These are phyloP conservation scores for Chernovozyma sophiae-reginae DNA, from an alignment of 1,139 yeast species.

Conservation along the genomic window DNA sequence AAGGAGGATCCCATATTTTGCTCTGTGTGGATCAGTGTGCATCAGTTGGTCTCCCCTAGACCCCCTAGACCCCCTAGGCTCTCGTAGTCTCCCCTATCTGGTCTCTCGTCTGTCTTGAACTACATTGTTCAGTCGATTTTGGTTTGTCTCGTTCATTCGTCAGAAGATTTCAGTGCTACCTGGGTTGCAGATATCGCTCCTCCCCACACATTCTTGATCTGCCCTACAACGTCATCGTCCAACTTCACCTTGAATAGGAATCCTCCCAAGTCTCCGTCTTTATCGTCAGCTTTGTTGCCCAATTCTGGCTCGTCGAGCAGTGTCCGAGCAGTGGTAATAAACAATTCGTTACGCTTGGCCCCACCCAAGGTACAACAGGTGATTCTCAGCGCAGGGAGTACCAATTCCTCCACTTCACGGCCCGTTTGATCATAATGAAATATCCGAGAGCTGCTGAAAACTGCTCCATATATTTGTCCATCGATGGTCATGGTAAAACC, in stretches of 20 bases:
- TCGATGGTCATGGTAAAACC: slow-evolving; percentile 65
- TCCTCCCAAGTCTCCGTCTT: slow-evolving; percentile 55
- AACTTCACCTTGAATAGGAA: slow-evolving; percentile 26
- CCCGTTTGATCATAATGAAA: slow-evolving; percentile 52
- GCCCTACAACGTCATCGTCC: slow-evolving; percentile 19
- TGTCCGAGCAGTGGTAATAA: slow-evolving; percentile 63
- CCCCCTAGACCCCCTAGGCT: too few relatives aligned
- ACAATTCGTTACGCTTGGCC: slow-evolving; percentile 49
- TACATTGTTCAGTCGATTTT: too few relatives aligned
- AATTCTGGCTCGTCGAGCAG: slow-evolving; percentile 31
- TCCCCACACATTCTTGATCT: slow-evolving; percentile 28
- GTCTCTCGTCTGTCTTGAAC: too few relatives aligned
- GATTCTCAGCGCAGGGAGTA: slow-evolving; percentile 58
- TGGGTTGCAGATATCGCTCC: slow-evolving; percentile 11
- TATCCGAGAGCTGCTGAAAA: slow-evolving; percentile 60
- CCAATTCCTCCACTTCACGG: slow-evolving; percentile 44
- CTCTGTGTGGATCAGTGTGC: too few relatives aligned
- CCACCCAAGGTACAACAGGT: slow-evolving; percentile 80
- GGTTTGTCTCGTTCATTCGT: too few relatives aligned
- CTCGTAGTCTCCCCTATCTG: too few relatives aligned
- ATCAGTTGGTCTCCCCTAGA: too few relatives aligned
- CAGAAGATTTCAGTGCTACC: too few relatives aligned
- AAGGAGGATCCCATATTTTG: too few relatives aligned
- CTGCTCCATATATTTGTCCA: slow-evolving; percentile 65
- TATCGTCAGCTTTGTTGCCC: slow-evolving; percentile 17